Evolutionary conservation across 2,329 filamentous ascomycete genomes (phyloP).

Genomic region (Tothia fuscella): DNA sequence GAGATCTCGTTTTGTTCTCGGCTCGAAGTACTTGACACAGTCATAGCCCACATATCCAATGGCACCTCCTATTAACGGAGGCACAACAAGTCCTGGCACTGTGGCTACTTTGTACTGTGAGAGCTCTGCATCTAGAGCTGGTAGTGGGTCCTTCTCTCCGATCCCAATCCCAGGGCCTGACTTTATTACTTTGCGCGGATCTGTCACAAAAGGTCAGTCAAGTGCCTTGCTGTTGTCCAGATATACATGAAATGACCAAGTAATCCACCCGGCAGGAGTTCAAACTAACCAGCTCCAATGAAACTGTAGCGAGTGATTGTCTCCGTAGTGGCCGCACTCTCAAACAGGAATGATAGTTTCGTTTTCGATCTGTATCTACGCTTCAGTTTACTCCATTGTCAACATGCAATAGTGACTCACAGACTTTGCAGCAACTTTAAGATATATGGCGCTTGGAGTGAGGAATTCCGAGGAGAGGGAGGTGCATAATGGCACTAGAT

Average conservation of each 20-base stretch:
- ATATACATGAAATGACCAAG: slow-evolving; percentile 1
- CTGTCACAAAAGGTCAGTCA: slow-evolving; percentile 22
- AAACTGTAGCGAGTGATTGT: slow-evolving; percentile 94
- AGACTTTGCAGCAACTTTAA: slow-evolving; percentile 74
- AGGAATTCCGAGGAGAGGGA: slow-evolving; percentile 86
- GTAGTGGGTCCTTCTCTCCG: slow-evolving; percentile 65
- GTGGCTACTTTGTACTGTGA: slow-evolving; percentile 66
- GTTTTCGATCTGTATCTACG: slow-evolving; percentile 40
- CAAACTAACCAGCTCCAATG: slow-evolving; percentile 57
- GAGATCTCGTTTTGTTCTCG: slow-evolving; percentile 80
- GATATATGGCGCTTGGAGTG: slow-evolving; percentile 87
- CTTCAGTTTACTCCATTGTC: neutral
- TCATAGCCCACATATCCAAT: slow-evolving; percentile 97
- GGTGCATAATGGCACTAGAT: slow-evolving; percentile 70
- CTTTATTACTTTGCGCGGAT: slow-evolving; percentile 64
- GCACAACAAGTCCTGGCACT: slow-evolving; percentile 70
- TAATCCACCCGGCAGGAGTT: neutral
- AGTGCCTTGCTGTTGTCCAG: neutral
- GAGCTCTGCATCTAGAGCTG: slow-evolving; percentile 69
- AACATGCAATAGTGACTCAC: slow-evolving; percentile 19
- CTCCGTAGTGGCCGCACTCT: slow-evolving; percentile 84
- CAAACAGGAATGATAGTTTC: slow-evolving; percentile 84
- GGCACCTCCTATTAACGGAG: slow-evolving; percentile 79
- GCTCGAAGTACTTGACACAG: slow-evolving; percentile 95
- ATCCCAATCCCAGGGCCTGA: slow-evolving; percentile 81